These are phyloP conservation scores for Melampsora larici-populina DNA, from an alignment of 1,284 basidiomycete species.

Conservation along the genomic window DNA sequence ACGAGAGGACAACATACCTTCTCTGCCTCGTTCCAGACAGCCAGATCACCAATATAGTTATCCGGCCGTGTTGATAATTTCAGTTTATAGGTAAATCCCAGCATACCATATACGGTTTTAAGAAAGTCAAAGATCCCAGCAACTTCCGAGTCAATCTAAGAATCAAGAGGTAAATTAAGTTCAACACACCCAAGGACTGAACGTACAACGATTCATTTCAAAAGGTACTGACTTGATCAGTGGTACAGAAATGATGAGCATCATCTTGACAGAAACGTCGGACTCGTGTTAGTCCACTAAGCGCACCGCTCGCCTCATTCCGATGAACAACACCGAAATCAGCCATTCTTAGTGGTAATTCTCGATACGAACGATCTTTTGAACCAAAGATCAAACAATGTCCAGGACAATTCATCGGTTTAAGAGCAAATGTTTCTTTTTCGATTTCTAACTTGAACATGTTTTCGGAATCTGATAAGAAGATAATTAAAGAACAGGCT, in stretches of 20 bases:
- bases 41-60: conserved; percentile 83
- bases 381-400: conserved; percentile 96
- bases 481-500: not conserved
- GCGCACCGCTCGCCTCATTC: conserved; percentile 91
- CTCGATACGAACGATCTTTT: conserved; percentile 88
- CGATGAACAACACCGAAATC: conserved; percentile 98
- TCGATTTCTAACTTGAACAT: conserved; percentile 94
- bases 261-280: conserved; percentile 96
- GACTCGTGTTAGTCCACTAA: conserved; percentile 90
- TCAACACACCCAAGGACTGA: not conserved
- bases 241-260: conserved; percentile 90
- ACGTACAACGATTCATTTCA: not conserved
- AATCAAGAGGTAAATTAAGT: not conserved
- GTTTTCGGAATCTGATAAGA: conserved; percentile 75
- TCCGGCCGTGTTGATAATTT: conserved; percentile 95
- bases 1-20: conserved; percentile 57
- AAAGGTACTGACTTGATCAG: conserved; percentile 65
- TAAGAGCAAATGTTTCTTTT: conserved; percentile 89
- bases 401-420: conserved; percentile 99
- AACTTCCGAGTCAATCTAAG: conserved; percentile 82
- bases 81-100: conserved; percentile 94
- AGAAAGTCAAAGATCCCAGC: conserved; percentile 88
- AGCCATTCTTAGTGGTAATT: conserved; percentile 93
- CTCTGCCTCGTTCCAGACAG: conserved; percentile 87
- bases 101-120: conserved; percentile 87